phyloP scores from a whole-genome alignment of 2,329 filamentous ascomycete genomes.

The Cladosporium phlei region DNA sequence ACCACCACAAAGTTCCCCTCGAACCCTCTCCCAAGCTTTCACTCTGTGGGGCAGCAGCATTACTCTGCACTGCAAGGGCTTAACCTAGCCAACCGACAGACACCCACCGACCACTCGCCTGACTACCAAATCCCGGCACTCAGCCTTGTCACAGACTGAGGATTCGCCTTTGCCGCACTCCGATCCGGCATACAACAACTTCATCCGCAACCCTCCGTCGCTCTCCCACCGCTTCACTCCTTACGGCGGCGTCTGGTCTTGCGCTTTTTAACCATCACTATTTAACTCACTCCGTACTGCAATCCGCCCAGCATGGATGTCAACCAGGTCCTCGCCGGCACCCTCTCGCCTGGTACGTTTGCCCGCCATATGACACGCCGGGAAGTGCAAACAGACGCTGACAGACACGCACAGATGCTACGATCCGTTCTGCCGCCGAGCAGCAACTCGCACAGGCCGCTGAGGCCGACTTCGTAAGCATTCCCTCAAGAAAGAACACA shows the following conservation, averaged over 20 bases:
- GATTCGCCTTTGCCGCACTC: neutral
- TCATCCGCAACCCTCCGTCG: neutral
- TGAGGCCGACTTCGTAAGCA: conserved; percentile 87
- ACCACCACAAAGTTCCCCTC: neutral
- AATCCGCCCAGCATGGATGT: conserved; percentile 72
- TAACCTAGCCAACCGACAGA: neutral
- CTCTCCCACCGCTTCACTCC: conserved; percentile 7
- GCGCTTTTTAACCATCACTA: neutral
- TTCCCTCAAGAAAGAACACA: conserved; percentile 21
- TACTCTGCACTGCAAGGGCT: conserved; percentile 1
- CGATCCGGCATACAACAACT: neutral
- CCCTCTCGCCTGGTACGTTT: conserved; percentile 81
- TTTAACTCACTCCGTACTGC: neutral
- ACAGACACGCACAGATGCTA: conserved; percentile 63
- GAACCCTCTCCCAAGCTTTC: conserved; percentile 2
- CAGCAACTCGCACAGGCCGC: conserved; percentile 89
- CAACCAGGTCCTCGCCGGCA: conserved; percentile 95
- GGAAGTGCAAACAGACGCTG: neutral
- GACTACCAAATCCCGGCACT: conserved; percentile 2
- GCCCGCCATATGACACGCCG: neutral
- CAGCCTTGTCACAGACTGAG: conserved; percentile 2
- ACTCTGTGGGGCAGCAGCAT: neutral
- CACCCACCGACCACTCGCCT: neutral
- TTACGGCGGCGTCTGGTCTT: conserved; percentile 10
- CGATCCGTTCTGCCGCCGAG: conserved; percentile 84